Base-by-base conservation (phyloP, 2,329 filamentous ascomycete species). In the Phialophora expanda region DNA sequence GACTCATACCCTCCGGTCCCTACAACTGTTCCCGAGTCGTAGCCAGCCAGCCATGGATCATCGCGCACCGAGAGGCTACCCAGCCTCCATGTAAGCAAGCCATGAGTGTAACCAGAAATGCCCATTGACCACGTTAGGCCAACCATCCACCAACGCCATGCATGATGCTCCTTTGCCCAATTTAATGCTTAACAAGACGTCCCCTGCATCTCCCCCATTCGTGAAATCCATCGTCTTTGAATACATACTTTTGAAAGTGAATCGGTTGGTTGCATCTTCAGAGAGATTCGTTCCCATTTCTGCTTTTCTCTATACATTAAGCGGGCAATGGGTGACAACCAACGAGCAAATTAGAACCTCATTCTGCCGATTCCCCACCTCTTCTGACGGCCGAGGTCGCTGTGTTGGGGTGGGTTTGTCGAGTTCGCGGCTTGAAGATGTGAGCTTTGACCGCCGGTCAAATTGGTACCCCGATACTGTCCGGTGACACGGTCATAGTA, bases 401-500 rank as follows among this genome's bases (percentile, higher is more conserved):
- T 24, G 38, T 65, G 54, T 12, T 57, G 17, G 17, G 58, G 32
- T 20, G 60, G 66, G n/a, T 58, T 48, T 58, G 28, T 57, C 3
- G 32, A 28, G 11, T 28, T 54, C 3, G 53, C 58, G 3, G 26
- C 32, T 48, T 61, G 58, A 30, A 54, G 34, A 38, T 61, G 58
- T 30, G 46, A 56, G 11, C 60, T 54, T 38, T 34, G 64, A 48
- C 58, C 62, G 46, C 58, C 65, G 12, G 62, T 67, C 62, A 64
- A 53, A 20, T 53, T 38, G 2, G 67, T 67, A 22, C 65, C 67
- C 7, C 67, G 51, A 56, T 67, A 69, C 7, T 58, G 58, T 41
- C 58, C 46, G 24, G 60, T 30, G 17, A 32, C 59, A 22, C 54
- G 41, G 28, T 67, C 56, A 48, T 66, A 58, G n/a, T 38, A 46